Base-by-base conservation (phyloP, 2,329 filamentous ascomycete genomes). In the Fusarium fracticaudum region DNA sequence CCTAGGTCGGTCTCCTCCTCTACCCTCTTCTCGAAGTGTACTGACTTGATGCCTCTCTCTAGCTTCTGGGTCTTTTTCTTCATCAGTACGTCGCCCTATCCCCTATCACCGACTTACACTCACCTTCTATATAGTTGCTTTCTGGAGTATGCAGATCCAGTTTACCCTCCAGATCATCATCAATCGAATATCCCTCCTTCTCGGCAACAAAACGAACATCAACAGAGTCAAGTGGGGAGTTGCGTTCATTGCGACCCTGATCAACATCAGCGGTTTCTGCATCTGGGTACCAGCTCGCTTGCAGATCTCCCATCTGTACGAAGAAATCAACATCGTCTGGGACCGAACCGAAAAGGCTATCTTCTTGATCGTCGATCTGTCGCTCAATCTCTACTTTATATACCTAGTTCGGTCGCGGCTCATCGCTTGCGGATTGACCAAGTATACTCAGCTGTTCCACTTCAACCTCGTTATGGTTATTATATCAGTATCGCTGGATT, bases 11-110 rank as follows among this genome's bases (percentile, higher is more conserved):
- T 41, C 10, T 5, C 12, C 8, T 17, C 15, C 8, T 18, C 2
- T 18, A 3, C 8, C 11, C 3, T 3, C 6, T 0, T 20, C 11
- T 17, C 1, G 8, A 29, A 13, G 7, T 0, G 6, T 17, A 29
- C 61, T 73, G 24, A 73, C 44, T 10, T 3, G 8, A 44, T 29
- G 0, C 10, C 22, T 1, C 6, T 18, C 15, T 26, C 6, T 3
- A 73, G 71, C 41, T 73, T 73, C 45, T 73, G 70, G 69, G 54
- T 73, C 41, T 73, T 73, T 20, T 73, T 73, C 61, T 73, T 73
- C 7, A 73, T 73, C 22, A 70, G 71, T 73, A 70, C 29, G 69
- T 40, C 2, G 4, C 26, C 20, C 4, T 7, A 7, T 37, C 6
- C n/a, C 15, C 4, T 6, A 2, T 26, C 5, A 13, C 10, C 2